Conservation (phyloP, 2,329 filamentous ascomycete genomes). For the Cadophora sp. region DNA sequence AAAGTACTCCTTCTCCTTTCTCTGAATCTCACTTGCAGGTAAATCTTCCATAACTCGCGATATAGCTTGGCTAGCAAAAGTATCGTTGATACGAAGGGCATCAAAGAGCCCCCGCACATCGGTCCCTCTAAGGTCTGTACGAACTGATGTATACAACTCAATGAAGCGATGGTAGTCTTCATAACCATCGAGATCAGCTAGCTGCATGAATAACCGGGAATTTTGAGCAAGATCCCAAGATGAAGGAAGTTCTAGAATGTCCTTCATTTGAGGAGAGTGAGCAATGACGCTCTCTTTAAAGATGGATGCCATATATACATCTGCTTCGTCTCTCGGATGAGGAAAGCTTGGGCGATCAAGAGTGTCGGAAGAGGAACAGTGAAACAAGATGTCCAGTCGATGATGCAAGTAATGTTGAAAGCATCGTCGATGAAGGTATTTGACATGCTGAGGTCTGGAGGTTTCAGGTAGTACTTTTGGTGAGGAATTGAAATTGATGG, state of each 20-base stretch:
- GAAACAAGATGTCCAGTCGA: conserved; percentile 16
- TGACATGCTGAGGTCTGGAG: conserved; percentile 15
- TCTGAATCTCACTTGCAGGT: conserved; percentile 13
- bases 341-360: conserved; percentile 17
- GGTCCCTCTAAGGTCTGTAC: conserved; percentile 10
- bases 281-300: conserved; percentile 16
- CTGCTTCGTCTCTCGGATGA: conserved; percentile 16
- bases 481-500: conserved; percentile 15
- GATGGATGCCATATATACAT: conserved; percentile 12
- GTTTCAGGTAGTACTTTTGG: conserved; percentile 21
- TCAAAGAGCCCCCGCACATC: conserved; percentile 13
- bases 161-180: conserved; percentile 19
- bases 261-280: conserved; percentile 16
- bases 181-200: conserved; percentile 15
- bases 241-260: conserved; percentile 9
- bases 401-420: conserved; percentile 21
- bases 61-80: conserved; percentile 11
- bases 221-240: conserved; percentile 19
- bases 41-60: conserved; percentile 7
- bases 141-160: conserved; percentile 16
- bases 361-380: conserved; percentile 16
- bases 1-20: conserved; percentile 18
- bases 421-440: conserved; percentile 19
- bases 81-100: conserved; percentile 16
- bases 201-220: conserved; percentile 16